Evolutionary conservation across 495 filamentous ascomycete species (phyloP).

Genomic region (Hyphodiscus hymeniophilus): DNA sequence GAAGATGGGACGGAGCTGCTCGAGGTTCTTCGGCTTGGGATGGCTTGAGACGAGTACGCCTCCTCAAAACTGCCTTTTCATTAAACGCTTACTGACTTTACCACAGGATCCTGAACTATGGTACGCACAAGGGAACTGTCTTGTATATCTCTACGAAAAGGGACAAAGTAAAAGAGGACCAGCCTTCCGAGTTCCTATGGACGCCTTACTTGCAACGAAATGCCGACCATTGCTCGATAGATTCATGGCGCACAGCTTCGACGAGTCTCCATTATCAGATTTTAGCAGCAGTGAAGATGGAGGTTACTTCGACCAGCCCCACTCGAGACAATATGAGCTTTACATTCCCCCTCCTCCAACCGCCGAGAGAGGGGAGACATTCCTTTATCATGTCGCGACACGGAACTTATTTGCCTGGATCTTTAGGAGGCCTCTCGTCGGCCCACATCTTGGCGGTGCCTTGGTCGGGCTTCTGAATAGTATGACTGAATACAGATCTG

Average conservation of each 20-base stretch:
- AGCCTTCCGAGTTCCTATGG: constrained; percentile 49
- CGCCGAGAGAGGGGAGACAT: constrained; percentile 38
- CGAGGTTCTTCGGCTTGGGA: constrained; percentile 43
- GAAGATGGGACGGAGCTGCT: constrained; percentile 49
- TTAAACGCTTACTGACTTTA: background rate
- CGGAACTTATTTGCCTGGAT: constrained; percentile 66
- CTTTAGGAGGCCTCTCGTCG: constrained; percentile 51
- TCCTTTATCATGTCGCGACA: constrained; percentile 50
- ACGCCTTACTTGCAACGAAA: constrained; percentile 34
- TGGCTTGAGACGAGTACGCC: constrained; percentile 40
- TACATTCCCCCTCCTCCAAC: constrained; percentile 52
- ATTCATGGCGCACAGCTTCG: constrained; percentile 38
- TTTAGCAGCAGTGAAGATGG: background rate
- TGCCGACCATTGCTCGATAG: constrained; percentile 37
- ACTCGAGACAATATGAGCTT: constrained; percentile 37
- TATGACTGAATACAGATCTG: constrained; percentile 43
- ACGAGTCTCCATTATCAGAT: constrained; percentile 6
- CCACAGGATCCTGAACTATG: constrained; percentile 54
- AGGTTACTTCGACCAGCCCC: constrained; percentile 17
- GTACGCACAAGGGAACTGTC: constrained; percentile 52
- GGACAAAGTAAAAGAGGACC: constrained; percentile 53
- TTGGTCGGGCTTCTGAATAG: constrained; percentile 48
- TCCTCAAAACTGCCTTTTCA: background rate
- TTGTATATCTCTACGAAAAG: constrained; percentile 50
- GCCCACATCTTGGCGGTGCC: constrained; percentile 45